Percentiles rank a stretch among this genome's conserved stretches.
Evolutionary conservation across 179 eudicot genomes (phyloP).

Genomic region (Carnegiea gigantea): DNA sequence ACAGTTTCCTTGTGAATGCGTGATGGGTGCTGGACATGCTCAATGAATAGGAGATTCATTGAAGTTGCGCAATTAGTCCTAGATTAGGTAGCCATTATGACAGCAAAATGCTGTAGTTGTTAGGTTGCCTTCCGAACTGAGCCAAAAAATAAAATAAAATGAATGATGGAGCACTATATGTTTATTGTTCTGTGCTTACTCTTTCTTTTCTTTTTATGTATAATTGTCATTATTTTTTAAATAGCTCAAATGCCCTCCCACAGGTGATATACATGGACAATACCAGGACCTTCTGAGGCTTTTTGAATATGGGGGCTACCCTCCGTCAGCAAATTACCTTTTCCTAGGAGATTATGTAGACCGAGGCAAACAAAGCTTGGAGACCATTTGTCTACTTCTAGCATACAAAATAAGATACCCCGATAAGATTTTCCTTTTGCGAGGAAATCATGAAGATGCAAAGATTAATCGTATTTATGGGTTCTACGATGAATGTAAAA

Average conservation of each 20-base stretch:
- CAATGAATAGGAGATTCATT: neutral
- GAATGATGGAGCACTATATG: neutral
- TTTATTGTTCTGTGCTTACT: neutral
- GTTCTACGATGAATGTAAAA: conserved; percentile 81
- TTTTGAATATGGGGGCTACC: conserved; percentile 79
- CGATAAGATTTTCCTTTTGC: conserved; percentile 51
- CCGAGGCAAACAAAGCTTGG: conserved; percentile 83
- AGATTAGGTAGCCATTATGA: neutral
- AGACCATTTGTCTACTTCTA: conserved; percentile 75
- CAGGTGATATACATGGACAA: conserved; percentile 90
- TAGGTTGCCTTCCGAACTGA: neutral
- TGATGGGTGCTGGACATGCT: neutral
- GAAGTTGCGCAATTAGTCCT: neutral
- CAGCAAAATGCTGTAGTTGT: too few relatives aligned
- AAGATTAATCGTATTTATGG: conserved; percentile 82
- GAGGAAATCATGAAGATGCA: conserved; percentile 91
- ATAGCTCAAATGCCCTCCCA: neutral
- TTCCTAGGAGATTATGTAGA: conserved; percentile 88
- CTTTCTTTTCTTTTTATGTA: neutral
- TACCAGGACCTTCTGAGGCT: conserved; percentile 74
- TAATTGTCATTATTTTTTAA: neutral
- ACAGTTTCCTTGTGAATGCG: neutral
- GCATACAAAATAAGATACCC: conserved; percentile 81
- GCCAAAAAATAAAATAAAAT: neutral
- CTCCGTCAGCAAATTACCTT: conserved; percentile 67